Base-by-base conservation (phyloP, 1,284 basidiomycete species). In the Moesziomyces sp. region DNA sequence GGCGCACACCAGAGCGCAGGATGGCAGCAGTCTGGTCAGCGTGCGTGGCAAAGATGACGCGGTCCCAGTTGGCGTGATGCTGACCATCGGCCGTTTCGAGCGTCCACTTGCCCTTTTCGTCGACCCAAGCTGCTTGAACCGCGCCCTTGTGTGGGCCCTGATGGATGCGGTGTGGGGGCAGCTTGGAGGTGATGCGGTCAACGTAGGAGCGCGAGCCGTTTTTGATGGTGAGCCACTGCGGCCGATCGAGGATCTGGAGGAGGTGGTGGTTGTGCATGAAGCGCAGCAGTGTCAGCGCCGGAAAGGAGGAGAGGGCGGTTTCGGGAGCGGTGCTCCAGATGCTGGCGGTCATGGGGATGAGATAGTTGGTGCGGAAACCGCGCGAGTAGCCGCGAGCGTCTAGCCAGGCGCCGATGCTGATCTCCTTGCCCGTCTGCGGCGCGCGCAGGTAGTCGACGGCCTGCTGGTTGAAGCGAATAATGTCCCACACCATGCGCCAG, bases 181-280 rank as follows among this genome's bases (percentile, higher is more conserved):
- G 18, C 2, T 56, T 54, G 7, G 56, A 59, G 16, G 69, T 14
- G 44, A 80, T 71, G 14, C 76, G 54, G 9, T 76, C 54, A 35
- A 80, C 77, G 53, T 80, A 80, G 16, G 38, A 46, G 21, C 58
- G 52, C 8, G 69, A 90, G 69, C 92, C 92, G 18, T 91, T 90
- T 51, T 88, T 84, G 55, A 93, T 87, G 0, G 92, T 92, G 35
- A 93, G 82, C 92, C 92, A 93, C 8, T 88, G 87, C 0, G 91
- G 91, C 64, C 91, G 91, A 0, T 90, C 90, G 0, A 88, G 88
- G 23, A 93, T 85, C 84, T 93, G 92, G 0, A 93, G 87, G 0
- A 93, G 86, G 77, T 92, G 90, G 75, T 93, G 92, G 77, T 93
- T 93, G 83, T 89, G 88, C 88, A 93, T 87, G 83, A 93, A 92